Percentiles rank a stretch among this genome's conserved stretches.
Conservation (phyloP, 305 asterid species). For the Stenogyne calaminthoides region DNA sequence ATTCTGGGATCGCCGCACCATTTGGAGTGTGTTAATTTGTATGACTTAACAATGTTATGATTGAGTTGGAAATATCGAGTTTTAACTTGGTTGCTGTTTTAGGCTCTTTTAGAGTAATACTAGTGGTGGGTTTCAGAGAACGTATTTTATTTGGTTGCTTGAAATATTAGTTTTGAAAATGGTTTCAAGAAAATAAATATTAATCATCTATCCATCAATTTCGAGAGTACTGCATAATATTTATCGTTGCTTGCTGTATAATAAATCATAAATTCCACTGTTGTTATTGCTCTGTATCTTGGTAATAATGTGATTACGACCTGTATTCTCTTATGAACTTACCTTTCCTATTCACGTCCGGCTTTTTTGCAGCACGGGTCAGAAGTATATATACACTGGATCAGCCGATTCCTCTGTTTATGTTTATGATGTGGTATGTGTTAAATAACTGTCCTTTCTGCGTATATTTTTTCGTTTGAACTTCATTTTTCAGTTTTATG, state of each 20-base stretch:
- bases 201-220: not conserved
- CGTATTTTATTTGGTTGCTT: not conserved
- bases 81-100: not conserved
- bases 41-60: not conserved
- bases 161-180: not conserved
- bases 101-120: not conserved
- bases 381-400: constrained; percentile 89
- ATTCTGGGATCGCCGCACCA: not conserved
- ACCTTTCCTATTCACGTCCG: constrained; percentile 25
- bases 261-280: not conserved
- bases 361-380: constrained; percentile 79
- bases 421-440: constrained; percentile 83
- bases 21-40: not conserved
- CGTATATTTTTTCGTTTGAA: not conserved
- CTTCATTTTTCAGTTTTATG: not conserved
- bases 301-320: not conserved
- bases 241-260: not conserved
- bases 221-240: not conserved
- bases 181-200: not conserved
- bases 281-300: not conserved
- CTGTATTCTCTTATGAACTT: not conserved
- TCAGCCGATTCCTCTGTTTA: constrained; percentile 72
- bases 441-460: not conserved
- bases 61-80: not conserved
- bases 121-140: not conserved